Percentiles rank a stretch among this genome's conserved stretches.
phyloP scores from a whole-genome alignment of 2,329 filamentous ascomycete species.

The Xylariomycetidae sp. region DNA sequence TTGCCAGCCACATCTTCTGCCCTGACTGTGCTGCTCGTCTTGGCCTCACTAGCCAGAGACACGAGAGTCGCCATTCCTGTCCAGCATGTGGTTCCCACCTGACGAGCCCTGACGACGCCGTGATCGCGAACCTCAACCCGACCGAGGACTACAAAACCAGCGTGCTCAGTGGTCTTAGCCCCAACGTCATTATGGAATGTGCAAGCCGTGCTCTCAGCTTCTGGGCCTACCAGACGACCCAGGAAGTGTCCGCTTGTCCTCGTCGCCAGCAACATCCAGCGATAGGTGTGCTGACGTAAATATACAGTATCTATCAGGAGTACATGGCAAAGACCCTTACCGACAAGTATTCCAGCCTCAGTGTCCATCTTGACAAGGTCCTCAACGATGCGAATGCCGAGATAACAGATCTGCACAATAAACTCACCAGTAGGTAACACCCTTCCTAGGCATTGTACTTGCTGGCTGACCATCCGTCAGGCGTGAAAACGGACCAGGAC shows the following conservation, averaged over 20 bases:
- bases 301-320: slow-evolving; percentile 65
- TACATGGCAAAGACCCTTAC: slow-evolving; percentile 64
- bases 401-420: slow-evolving; percentile 59
- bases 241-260: slow-evolving; percentile 62
- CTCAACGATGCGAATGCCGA: slow-evolving; percentile 70
- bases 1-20: slow-evolving; percentile 87
- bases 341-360: slow-evolving; percentile 63
- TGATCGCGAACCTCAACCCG: slow-evolving; percentile 65
- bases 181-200: slow-evolving; percentile 79
- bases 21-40: slow-evolving; percentile 61
- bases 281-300: neutral
- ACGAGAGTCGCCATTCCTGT: slow-evolving; percentile 51
- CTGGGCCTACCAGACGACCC: slow-evolving; percentile 79
- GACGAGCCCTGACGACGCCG: slow-evolving; percentile 66
- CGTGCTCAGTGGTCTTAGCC: slow-evolving; percentile 75
- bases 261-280: neutral
- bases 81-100: slow-evolving; percentile 70
- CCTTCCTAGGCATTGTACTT: slow-evolving; percentile 1
- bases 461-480: slow-evolving; percentile 20
- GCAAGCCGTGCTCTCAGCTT: slow-evolving; percentile 73
- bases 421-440: slow-evolving; percentile 50
- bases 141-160: slow-evolving; percentile 88
- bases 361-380: slow-evolving; percentile 62
- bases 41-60: slow-evolving; percentile 52
- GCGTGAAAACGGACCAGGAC: slow-evolving; percentile 56